phyloP scores from a whole-genome alignment of 1,284 basidiomycete genomes.

The Ceratobasidium sp. region DNA sequence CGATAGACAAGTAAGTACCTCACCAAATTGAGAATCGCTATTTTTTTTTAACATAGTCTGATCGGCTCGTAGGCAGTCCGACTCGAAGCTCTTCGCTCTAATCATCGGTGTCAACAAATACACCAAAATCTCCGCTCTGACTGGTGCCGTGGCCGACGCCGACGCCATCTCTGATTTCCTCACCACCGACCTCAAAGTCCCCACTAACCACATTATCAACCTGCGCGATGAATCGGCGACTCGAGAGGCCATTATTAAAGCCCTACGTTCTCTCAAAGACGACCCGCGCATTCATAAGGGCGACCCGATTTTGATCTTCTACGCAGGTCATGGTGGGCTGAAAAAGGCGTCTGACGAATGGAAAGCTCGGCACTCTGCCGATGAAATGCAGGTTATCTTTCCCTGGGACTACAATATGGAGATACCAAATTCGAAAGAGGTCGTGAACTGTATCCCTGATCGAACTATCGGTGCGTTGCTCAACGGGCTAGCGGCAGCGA shows the following conservation, averaged over 20 bases:
- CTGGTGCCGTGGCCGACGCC: constrained; percentile 12
- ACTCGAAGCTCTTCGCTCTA: constrained; percentile 19
- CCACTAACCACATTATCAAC: neutral
- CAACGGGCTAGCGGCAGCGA: constrained; percentile 22
- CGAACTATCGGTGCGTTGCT: constrained; percentile 11
- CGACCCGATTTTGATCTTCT: constrained; percentile 34
- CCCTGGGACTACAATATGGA: constrained; percentile 13
- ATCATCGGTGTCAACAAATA: constrained; percentile 30
- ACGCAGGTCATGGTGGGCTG: constrained; percentile 29
- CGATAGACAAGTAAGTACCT: too few species aligned
- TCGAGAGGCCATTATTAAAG: constrained; percentile 7
- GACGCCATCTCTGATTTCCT: neutral
- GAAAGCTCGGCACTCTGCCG: neutral
- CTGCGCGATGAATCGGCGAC: neutral
- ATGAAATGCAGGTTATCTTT: constrained; percentile 36
- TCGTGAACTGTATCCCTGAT: constrained; percentile 34
- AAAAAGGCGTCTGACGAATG: constrained; percentile 3
- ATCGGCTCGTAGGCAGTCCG: neutral
- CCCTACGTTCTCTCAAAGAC: neutral
- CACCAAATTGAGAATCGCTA: neutral
- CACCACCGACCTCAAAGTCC: neutral
- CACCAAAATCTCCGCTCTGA: neutral
- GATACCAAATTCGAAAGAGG: neutral
- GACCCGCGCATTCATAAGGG: constrained; percentile 23
- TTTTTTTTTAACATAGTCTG: neutral